Conservation (phyloP, 129 eudicot genomes). For the Flaveria trinervia region DNA sequence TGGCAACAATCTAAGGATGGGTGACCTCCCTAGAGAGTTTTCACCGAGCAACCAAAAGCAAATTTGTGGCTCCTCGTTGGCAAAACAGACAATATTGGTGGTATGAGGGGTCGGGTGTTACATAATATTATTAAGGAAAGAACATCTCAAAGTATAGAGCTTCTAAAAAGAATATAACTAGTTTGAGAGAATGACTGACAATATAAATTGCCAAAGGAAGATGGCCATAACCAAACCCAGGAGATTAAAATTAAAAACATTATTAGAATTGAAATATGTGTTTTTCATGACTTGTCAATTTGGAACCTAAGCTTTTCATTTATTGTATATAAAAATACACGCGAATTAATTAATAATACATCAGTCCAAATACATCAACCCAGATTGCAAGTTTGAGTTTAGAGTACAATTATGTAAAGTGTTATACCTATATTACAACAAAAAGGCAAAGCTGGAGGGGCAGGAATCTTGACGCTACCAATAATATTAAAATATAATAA, state of each 20-base stretch:
- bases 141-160: conserved; percentile 1
- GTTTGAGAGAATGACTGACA: background rate
- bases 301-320: conserved; percentile 3
- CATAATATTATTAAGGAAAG: background rate
- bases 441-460: background rate
- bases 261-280: background rate
- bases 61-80: no score
- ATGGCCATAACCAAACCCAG: no score
- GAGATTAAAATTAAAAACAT: background rate
- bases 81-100: no score
- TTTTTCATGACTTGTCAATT: conserved; percentile 11
- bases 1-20: no score
- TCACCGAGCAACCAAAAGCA: no score
- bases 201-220: conserved; percentile 2
- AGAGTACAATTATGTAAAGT: background rate
- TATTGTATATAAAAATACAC: conserved; percentile 19
- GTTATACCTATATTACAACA: background rate
- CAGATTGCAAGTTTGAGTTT: background rate
- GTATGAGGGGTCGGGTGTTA: no score
- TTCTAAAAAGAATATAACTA: background rate
- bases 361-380: conserved; percentile 20
- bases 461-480: background rate
- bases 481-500: background rate
- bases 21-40: no score
- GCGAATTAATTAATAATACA: background rate